A percentile compares a stretch with the other conserved stretches of the same genome.
Conservation (phyloP, 108 stramenopile genomes). For the Conticribra guillardii region DNA sequence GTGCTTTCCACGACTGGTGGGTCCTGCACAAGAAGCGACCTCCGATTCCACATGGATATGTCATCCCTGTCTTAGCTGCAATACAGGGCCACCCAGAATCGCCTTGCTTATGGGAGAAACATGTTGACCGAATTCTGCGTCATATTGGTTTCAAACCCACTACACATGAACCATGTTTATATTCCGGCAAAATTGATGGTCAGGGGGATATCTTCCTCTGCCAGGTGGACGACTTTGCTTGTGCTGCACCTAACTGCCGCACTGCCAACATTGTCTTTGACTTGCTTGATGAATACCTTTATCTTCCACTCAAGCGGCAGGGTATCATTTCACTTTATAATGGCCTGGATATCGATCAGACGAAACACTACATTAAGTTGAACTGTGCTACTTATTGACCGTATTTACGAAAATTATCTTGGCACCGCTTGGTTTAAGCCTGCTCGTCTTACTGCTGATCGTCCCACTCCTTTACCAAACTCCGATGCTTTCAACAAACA, state of each 20-base stretch:
- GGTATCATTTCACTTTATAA: slow-evolving; percentile 26
- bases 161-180: slow-evolving; percentile 45
- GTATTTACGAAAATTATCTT: no score
- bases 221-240: slow-evolving; percentile 58
- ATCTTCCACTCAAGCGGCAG: no score
- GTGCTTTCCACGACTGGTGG: no score
- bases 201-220: slow-evolving; percentile 34
- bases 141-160: slow-evolving; percentile 30
- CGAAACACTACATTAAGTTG: slow-evolving; percentile 30
- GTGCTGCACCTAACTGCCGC: neutral
- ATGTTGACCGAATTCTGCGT: slow-evolving; percentile 26
- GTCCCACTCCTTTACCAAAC: slow-evolving; percentile 1
- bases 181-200: no score
- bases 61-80: no score
- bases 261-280: neutral
- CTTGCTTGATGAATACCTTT: slow-evolving; percentile 2
- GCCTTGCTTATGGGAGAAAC: slow-evolving; percentile 19
- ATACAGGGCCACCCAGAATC: slow-evolving; percentile 16
- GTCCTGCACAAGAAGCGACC: neutral
- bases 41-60: neutral
- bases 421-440: slow-evolving; percentile 35
- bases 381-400: slow-evolving; percentile 26
- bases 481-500: neutral
- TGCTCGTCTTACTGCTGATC: neutral
- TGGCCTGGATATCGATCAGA: slow-evolving; percentile 46